Base-by-base conservation (phyloP, 192 early-diverging fungal species). In the Podila clonocystis region DNA sequence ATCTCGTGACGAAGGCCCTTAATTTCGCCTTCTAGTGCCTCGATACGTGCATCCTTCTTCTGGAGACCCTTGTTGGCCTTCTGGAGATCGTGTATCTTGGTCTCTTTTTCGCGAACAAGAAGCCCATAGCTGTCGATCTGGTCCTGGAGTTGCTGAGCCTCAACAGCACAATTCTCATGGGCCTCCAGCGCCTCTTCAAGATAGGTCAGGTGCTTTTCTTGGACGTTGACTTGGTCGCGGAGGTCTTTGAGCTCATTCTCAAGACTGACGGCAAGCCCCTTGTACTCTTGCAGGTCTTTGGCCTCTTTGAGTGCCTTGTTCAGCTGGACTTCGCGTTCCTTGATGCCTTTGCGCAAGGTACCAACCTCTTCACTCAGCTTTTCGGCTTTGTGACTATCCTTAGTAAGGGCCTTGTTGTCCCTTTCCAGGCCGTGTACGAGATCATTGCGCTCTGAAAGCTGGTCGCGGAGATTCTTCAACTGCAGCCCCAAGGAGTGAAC, bases 161-260 rank as follows among this genome's bases (percentile, higher is more conserved):
- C 69, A 12, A 36, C 0, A 9, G 45, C 68, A 20, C 65, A 72
- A 31, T 49, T 36, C 60, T 79, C 70, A 17, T 72, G 76, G 9
- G 69, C 38, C 20, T 50, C 12, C 12, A 72, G 24, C 50, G 70
- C 70, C 20, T 72, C 50, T 20, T 79, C 76, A 11, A 79, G 76
- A 63, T 72, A 72, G 7, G 58, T 63, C 4, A 79, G 50, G 28
- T 79, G 76, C 45, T 67, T 79, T 38, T 72, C 76, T 63, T 68
- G 76, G 15, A 72, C 70, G 2, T 9, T 8, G 15, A 64, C 65
- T 50, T 68, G 76, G 15, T 68, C 69, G 1, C 50, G 75, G 1
- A 78, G 30, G 65, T 58, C 58, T 17, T 68, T 52, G 58, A 78
- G 26, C 64, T 78, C 75, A 6, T 45, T 48, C n/a, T 70, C 64